A percentile compares a stretch with the other conserved stretches of the same genome.
phyloP scores from a whole-genome alignment of 768 basidiomycete species.

The Vararia minispora region DNA sequence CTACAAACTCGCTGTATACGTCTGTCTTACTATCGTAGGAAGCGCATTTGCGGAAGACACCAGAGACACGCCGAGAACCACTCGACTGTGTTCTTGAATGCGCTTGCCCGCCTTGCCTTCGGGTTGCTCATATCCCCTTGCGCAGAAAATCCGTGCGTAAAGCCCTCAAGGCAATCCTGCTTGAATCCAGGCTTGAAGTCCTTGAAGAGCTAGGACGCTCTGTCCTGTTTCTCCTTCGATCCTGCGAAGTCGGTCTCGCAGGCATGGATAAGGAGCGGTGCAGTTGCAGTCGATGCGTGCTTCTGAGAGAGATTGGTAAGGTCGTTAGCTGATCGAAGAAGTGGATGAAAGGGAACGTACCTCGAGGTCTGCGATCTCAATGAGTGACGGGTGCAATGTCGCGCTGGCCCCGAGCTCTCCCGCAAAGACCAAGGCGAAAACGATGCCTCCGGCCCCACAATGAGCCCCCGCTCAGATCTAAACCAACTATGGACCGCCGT shows the following conservation, averaged over 20 bases:
- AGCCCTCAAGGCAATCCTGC: slow-evolving; percentile 25
- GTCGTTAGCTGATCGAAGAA: too few species aligned
- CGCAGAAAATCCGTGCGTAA: slow-evolving; percentile 32
- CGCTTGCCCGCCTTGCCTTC: too few species aligned
- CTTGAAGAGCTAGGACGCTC: slow-evolving; percentile 28
- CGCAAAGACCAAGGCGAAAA: slow-evolving; percentile 30
- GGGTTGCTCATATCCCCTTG: too few species aligned
- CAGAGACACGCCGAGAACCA: too few species aligned
- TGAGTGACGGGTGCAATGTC: slow-evolving; percentile 36
- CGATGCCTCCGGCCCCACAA: slow-evolving; percentile 2
- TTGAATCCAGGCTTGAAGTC: slow-evolving; percentile 28
- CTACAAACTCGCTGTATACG: too few species aligned
- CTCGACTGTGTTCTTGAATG: too few species aligned
- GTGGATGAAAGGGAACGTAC: too few species aligned
- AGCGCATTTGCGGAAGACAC: too few species aligned
- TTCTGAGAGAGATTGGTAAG: too few species aligned
- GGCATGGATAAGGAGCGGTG: slow-evolving; percentile 32
- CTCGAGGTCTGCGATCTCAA: slow-evolving; percentile 29
- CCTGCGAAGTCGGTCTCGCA: slow-evolving; percentile 26
- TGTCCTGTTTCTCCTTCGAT: slow-evolving; percentile 21
- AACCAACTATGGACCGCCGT: slow-evolving; percentile 12
- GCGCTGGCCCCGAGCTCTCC: slow-evolving; percentile 26
- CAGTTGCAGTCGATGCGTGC: slow-evolving; percentile 22
- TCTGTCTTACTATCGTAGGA: too few species aligned
- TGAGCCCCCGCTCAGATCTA: too few species aligned